These are phyloP conservation scores for Dillenia suffruticosa DNA, from an alignment of 164 flowering plant genomes.

Conservation along the genomic window DNA sequence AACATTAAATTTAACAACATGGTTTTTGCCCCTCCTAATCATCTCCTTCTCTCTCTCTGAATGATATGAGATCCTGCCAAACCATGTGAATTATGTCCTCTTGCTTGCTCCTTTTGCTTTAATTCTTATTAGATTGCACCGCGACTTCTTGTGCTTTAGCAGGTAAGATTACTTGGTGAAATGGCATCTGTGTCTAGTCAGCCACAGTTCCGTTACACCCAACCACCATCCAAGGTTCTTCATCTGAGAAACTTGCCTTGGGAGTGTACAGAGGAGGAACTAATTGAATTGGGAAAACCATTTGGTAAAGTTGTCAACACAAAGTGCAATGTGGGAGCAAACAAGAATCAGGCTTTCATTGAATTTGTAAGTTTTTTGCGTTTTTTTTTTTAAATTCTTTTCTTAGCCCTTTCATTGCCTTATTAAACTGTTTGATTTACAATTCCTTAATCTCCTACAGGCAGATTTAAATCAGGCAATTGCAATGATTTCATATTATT, in stretches of 20 bases:
- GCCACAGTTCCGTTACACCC: slow-evolving; percentile 91
- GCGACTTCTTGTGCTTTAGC: neutral
- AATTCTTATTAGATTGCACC: no score
- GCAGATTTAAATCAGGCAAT: slow-evolving; percentile 93
- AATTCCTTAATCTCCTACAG: slow-evolving; percentile 25
- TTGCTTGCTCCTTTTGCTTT: no score
- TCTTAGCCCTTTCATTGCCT: neutral
- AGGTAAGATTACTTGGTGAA: slow-evolving; percentile 9
- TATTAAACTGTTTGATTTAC: neutral
- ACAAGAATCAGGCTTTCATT: slow-evolving; percentile 86
- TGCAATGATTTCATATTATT: slow-evolving; percentile 91
- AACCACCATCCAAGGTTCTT: slow-evolving; percentile 95
- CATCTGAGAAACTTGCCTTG: slow-evolving; percentile 94
- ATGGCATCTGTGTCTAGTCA: slow-evolving; percentile 93
- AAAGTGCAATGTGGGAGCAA: slow-evolving; percentile 95
- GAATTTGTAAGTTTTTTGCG: slow-evolving; percentile 65
- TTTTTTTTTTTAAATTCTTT: neutral
- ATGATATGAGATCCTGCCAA: no score
- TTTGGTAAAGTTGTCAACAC: slow-evolving; percentile 94
- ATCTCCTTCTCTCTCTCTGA: no score
- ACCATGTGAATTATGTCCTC: no score
- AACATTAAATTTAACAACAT: no score
- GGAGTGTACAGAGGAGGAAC: slow-evolving; percentile 95
- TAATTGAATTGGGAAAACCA: slow-evolving; percentile 86
- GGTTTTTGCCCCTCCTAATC: no score